A percentile compares a stretch with the other conserved stretches of the same genome.
Conservation (phyloP, 805 yeast species). For the Candida ovalis region DNA sequence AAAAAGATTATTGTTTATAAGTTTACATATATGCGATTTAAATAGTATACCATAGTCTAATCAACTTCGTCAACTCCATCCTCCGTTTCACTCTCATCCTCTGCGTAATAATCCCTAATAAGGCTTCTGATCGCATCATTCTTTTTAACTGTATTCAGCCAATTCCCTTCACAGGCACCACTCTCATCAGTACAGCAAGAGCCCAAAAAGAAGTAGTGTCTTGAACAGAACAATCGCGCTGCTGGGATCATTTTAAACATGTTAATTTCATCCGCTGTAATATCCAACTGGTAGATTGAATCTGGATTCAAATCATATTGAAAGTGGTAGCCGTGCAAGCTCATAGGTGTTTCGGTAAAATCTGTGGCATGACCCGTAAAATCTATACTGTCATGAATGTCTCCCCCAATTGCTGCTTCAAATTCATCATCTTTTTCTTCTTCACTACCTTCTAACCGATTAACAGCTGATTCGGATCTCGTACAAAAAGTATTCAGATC, state of each 20-base stretch:
- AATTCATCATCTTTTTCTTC: constrained; percentile 5
- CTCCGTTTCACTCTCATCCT: not conserved
- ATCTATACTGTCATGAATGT: constrained; percentile 9
- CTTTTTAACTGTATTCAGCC: not conserved
- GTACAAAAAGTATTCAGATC: not conserved
- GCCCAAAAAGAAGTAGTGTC: constrained; percentile 1
- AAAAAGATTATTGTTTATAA: too few relatives aligned
- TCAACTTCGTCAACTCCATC: not conserved
- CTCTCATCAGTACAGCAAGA: not conserved
- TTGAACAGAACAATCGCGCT: constrained; percentile 21
- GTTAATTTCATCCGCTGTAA: constrained; percentile 23
- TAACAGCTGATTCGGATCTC: not conserved
- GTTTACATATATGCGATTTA: not conserved
- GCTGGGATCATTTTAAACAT: constrained; percentile 24
- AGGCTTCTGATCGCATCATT: not conserved
- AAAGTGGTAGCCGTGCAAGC: not conserved
- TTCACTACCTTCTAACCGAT: not conserved
- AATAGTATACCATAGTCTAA: not conserved
- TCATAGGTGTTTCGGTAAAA: not conserved
- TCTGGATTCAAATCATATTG: not conserved
- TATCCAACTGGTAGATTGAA: constrained; percentile 2
- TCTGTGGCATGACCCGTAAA: not conserved
- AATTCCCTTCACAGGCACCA: not conserved
- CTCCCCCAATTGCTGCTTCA: too few relatives aligned
- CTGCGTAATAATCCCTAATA: not conserved